Evolutionary conservation across 352 stramenopile species (phyloP).

Genomic region (Phytophthora cryptogea): DNA sequence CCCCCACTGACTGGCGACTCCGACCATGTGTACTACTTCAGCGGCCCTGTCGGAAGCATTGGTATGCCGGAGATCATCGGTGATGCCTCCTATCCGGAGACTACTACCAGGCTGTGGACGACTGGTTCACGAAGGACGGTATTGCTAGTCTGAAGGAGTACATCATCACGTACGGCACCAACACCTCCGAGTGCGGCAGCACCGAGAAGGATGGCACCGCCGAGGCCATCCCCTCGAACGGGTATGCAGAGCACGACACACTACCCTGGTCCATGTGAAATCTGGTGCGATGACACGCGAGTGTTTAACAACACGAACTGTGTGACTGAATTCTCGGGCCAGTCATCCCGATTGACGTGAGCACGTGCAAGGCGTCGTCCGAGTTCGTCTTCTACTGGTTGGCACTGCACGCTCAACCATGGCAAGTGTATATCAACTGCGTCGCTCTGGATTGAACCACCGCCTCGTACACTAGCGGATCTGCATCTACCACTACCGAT

Average conservation of each 20-base stretch:
- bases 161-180: constrained; percentile 23
- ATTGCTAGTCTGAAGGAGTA: constrained; percentile 35
- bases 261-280: constrained; percentile 47
- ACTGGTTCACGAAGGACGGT: constrained; percentile 35
- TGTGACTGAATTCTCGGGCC: constrained; percentile 18
- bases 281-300: constrained; percentile 48
- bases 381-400: constrained; percentile 52
- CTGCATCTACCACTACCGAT: constrained; percentile 2
- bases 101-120: constrained; percentile 30
- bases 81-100: constrained; percentile 23
- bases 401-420: constrained; percentile 39
- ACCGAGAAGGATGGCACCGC: constrained; percentile 29
- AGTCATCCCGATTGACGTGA: constrained; percentile 42
- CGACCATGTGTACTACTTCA: constrained; percentile 25
- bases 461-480: background rate
- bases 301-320: constrained; percentile 51
- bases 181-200: constrained; percentile 31
- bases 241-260: constrained; percentile 29
- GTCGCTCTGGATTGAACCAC: constrained; percentile 23
- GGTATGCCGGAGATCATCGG: constrained; percentile 33
- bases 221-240: constrained; percentile 25
- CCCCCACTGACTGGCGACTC: constrained; percentile 22
- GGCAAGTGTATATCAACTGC: constrained; percentile 55
- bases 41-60: constrained; percentile 29
- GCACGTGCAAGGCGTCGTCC: constrained; percentile 28